A percentile compares a stretch with the other conserved stretches of the same genome.
These are phyloP conservation scores for Cryptococcus maquisensis DNA, from an alignment of 1,284 basidiomycete genomes.

Conservation along the genomic window DNA sequence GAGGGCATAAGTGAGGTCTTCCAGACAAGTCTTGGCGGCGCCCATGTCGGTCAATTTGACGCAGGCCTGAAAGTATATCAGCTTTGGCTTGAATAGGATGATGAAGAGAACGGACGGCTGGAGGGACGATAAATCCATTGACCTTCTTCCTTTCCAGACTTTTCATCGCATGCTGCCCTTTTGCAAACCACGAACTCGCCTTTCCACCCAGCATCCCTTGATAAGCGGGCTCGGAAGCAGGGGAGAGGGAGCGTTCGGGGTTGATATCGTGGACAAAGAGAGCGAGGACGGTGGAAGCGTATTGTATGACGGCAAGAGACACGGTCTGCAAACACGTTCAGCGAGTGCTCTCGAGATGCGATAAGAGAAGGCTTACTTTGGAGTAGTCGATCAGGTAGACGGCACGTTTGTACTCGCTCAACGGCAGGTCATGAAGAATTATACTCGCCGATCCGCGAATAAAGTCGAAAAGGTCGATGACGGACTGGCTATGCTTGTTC, in stretches of 20 bases:
- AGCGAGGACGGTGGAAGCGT: slow-evolving; percentile 40
- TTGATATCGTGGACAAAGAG: slow-evolving; percentile 41
- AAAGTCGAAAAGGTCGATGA: slow-evolving; percentile 47
- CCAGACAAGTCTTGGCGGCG: slow-evolving; percentile 36
- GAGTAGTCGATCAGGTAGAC: slow-evolving; percentile 47
- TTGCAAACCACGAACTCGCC: slow-evolving; percentile 46
- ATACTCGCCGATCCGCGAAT: slow-evolving; percentile 38
- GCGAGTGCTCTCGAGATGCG: neutral
- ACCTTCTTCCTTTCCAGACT: slow-evolving; percentile 39
- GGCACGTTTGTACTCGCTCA: slow-evolving; percentile 46
- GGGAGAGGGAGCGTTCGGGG: slow-evolving; percentile 26
- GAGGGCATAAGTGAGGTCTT: slow-evolving; percentile 39
- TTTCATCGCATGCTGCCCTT: slow-evolving; percentile 45
- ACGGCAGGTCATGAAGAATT: slow-evolving; percentile 40
- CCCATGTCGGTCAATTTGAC: slow-evolving; percentile 48
- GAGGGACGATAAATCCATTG: slow-evolving; percentile 37
- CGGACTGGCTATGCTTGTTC: slow-evolving; percentile 43
- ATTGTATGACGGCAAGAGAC: slow-evolving; percentile 37
- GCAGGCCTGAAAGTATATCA: slow-evolving; percentile 26
- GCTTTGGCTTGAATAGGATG: neutral
- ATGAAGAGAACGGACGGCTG: slow-evolving; percentile 23
- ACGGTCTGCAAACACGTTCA: slow-evolving; percentile 27
- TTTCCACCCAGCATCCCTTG: slow-evolving; percentile 36
- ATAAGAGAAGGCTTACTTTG: slow-evolving; percentile 27
- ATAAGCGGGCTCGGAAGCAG: slow-evolving; percentile 18